A percentile compares a stretch with the other conserved stretches of the same genome.
Conservation (phyloP, 1,139 yeast genomes). For the Saccharomyces hybrid region DNA sequence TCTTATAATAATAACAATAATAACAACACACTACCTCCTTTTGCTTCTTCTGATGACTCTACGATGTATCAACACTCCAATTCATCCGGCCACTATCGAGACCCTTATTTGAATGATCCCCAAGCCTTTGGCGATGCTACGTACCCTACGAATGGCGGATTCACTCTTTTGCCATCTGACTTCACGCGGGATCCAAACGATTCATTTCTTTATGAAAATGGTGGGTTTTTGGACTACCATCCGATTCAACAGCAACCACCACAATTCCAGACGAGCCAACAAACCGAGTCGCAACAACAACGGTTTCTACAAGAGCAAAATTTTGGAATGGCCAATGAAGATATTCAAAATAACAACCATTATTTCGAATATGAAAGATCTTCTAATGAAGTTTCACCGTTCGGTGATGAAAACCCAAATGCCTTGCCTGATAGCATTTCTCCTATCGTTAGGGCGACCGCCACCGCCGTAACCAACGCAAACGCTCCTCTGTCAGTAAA, state of each 20-base stretch:
- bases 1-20: background rate
- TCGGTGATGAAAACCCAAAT: constrained; percentile 1
- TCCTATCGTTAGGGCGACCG: constrained; percentile 6
- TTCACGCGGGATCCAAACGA: background rate
- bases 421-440: constrained; percentile 2
- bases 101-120: background rate
- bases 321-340: background rate
- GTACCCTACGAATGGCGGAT: background rate
- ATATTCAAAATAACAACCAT: background rate
- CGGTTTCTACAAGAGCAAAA: background rate
- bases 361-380: background rate
- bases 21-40: background rate
- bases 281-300: background rate
- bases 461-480: constrained; percentile 22
- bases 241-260: background rate
- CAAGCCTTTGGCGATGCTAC: background rate
- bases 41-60: background rate
- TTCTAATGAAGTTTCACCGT: background rate
- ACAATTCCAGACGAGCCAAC: background rate
- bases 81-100: background rate
- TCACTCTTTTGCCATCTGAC: constrained; percentile 1
- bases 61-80: background rate
- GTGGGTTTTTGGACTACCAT: background rate
- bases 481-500: constrained; percentile 16
- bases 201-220: background rate